Base-by-base conservation (phyloP, 108 stramenopile genomes). In the Parietichytrium sp. region DNA sequence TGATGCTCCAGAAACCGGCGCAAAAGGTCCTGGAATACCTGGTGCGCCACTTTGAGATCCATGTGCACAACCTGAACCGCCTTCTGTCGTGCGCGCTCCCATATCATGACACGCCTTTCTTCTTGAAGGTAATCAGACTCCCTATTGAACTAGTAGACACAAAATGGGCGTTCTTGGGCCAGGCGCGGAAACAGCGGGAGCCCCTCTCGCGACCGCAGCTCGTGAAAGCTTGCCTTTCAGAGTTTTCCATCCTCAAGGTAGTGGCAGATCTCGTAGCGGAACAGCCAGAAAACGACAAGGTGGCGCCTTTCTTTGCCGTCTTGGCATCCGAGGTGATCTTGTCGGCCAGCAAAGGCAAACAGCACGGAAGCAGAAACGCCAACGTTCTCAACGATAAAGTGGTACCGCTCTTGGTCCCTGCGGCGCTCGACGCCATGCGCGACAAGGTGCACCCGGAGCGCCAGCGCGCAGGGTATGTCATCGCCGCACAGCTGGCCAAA, bases 11-110 rank as follows among this genome's bases (percentile, higher is more conserved):
- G 23, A 72, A 72, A n/a, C 38, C 33, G 0, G 18, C 61, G 33
- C 61, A 33, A 33, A 72, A 72, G 42, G 61, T 72, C 33, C 61
- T 72, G 38, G 61, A 72, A 42, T 72, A 72, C 61, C 3, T 72
- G 8, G 61, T 72, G 61, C 61, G 61, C 33, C 61, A 72, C 15
- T 72, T 72, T 20, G 10, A 72, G 23, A 42, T 72, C 38, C 61
- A 72, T 20, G 20, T 45, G 61, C 61, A 23, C 16, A 72, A 72
- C 42, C 38, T 45, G 33, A 42, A 72, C 33, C 38, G 38, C 61
- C 61, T 72, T 3, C 1, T 72, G 4, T 45, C 38, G 20, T 72
- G 61, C 42, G 61, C 45, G 29, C 61, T 72, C 1, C 61, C 61
- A 6, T 72, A 2, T 42, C 61, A 72, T 25, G 61, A 72, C 42